Base-by-base conservation (phyloP, 2,329 filamentous ascomycete species). In the Cladosporium sp. region DNA sequence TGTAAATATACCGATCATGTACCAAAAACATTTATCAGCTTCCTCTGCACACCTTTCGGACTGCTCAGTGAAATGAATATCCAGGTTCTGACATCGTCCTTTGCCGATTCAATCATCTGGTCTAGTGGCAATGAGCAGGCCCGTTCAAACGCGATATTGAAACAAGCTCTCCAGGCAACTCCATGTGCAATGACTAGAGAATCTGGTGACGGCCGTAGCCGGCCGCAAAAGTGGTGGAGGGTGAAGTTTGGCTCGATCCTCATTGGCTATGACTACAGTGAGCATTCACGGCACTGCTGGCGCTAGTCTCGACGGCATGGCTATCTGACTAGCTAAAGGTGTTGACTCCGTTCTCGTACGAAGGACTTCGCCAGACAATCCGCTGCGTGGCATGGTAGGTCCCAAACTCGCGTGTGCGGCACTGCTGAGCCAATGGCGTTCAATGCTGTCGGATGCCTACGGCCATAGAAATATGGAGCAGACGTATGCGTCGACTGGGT, bases 1-100 rank as follows among this genome's bases (percentile, higher is more conserved):
- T 56, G 54, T 56, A 56, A 42, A 47, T 47, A 38, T 56, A 56
- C 14, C 22, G 34, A 30, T 49, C 76, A 81, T 65, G 76, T 81
- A 59, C 30, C 49, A 51, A 51, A 25, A 19, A 51, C 12, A 15
- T 25, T 8, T 25, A 28, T 25, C 37, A 17, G 17, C 17, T 17
- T 30, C 11, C 9, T 11, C 30, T 34, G 9, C 30, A 34, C 30
- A 34, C 8, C 30, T 34, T 5, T 34, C 30, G 9, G 30, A 9
- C 30, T 34, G 2, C 11, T 34, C 30, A 34, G 30, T 9, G 8
- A 3, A 34, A 3, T 12, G 30, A 34, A 34, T 2, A 34, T 34
- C 7, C 2, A 9, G 30, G 11, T 12, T 11, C 30, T 34, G 30
- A 34, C 7, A 34, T 34, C 30, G 11, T 8, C 11, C 30, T 34